A percentile compares a stretch with the other conserved stretches of the same genome.
phyloP scores from a whole-genome alignment of 2,329 filamentous ascomycete genomes.

The Ceratocystis variospora region DNA sequence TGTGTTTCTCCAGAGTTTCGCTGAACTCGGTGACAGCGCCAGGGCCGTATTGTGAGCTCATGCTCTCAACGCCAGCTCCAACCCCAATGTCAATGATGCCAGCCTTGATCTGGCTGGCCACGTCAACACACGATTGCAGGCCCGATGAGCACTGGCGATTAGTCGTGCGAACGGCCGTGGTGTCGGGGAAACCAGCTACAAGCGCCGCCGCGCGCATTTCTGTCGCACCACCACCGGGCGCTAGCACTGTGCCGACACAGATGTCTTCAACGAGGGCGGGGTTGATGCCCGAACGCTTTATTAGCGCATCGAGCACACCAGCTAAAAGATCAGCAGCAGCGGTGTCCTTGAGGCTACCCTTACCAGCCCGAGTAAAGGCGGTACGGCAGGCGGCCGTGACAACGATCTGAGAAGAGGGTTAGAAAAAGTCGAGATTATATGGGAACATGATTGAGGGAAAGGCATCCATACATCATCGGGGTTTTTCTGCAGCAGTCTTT shows the following conservation, averaged over 20 bases:
- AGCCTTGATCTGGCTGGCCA: conserved; percentile 78
- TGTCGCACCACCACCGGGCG: conserved; percentile 86
- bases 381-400: conserved; percentile 86
- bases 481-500: conserved; percentile 50
- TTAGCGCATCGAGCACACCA: conserved; percentile 66
- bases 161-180: conserved; percentile 69
- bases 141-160: conserved; percentile 94
- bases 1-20: conserved; percentile 67
- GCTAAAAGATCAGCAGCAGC: conserved; percentile 71
- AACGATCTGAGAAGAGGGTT: conserved; percentile 47
- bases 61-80: conserved; percentile 91
- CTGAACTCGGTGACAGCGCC: conserved; percentile 85
- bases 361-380: conserved; percentile 81
- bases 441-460: not conserved
- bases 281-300: conserved; percentile 79
- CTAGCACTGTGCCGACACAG: conserved; percentile 77
- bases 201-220: conserved; percentile 90
- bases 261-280: conserved; percentile 82
- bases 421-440: not conserved
- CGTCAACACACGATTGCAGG: conserved; percentile 81
- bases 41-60: conserved; percentile 84
- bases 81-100: conserved; percentile 95
- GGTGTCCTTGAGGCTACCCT: conserved; percentile 93
- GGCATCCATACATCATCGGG: conserved; percentile 47
- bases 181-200: conserved; percentile 78